Base-by-base conservation (phyloP, 2,329 filamentous ascomycete species). In the Neoscytalidium dimidiatum region DNA sequence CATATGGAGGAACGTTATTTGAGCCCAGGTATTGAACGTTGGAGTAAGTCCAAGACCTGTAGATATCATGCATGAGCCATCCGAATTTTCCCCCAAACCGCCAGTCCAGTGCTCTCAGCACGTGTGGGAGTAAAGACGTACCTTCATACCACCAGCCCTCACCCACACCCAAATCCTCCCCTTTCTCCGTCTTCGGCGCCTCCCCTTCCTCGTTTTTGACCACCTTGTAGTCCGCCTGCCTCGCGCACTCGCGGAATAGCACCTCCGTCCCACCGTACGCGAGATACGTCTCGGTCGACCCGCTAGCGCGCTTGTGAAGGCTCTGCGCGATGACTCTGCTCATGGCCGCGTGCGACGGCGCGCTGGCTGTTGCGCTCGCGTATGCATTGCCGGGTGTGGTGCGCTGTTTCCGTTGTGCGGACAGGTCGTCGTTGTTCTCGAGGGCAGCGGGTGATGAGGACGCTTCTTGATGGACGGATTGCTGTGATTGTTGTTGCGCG, bases 1-100 rank as follows among this genome's bases (percentile, higher is more conserved):
- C 85, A 99, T 91, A 82, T 99, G 94, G 66, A 99, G 85, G 84
- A 97, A 96, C 38, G 94, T 95, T 49, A 98, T 90, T 79, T 98
- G 94, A 21, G 93, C 92, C 95, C 95, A 99, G 64, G 92, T 94
- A 75, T 90, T 94, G 79, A 99, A 99, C 0, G 93, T 98, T 0
- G 93, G 92, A 33, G 86, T 84, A 19, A 99, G 86, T 28, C 86
- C 86, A 68, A 97, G 87, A 60, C 89, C 92, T 96, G 72, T 51
- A n/a, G 7, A n/a, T n/a, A n/a, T n/a, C n/a, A n/a, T n/a, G n/a
- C n/a, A n/a, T n/a, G n/a, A 19, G 1, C 38, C 14, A 5, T 23
- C 11, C 17, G 21, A 17, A 14, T 2, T 6, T 23, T 4, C 21
- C 17, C n/a, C 21, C 33, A 38, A n/a, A 33, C 6, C 4, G 41